Evolutionary conservation across 257 asterid species (phyloP), one percentile per base, ranked within the genome.

Genomic region (Coffea canephora): DNA sequence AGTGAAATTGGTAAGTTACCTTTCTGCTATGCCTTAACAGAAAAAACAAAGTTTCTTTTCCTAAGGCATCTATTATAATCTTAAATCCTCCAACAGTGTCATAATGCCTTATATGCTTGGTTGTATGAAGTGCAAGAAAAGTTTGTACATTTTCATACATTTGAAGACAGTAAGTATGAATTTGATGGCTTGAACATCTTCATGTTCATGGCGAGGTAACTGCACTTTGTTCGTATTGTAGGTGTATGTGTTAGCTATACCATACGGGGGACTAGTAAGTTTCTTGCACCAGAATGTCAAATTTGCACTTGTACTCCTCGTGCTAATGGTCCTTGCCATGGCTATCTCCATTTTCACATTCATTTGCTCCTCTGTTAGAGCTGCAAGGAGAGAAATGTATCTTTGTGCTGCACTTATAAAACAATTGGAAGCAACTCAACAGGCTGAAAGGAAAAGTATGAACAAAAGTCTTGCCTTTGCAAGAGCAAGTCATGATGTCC

Each of bases 401-500:
- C 83, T 94, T 31, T 74, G 94, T 49, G 71, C 83, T 18, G 88
- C 88, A 7, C 75, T 94, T 59, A 86, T 88, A 79, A 92, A 79
- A 49, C 97, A 90, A 76, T 90, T 88, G 97, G 96, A 94, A 81
- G 91, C 93, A 31, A 91, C 96, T 18, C 92, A 77, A 70, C 92
- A 94, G 76, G 92, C 96, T 1, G 97, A 92, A 65, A 83, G 91
- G 73, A 94, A 90, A 77, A 88, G 93, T 16, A 85, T 87, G 94
- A 91, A 87, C 76, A 91, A 88, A 80, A 92, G 86, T 71, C 87
- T 85, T 36, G 97, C 96, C 41, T 91, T 90, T 65, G 94, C 92
- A 2, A 88, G 86, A 5, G 97, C 97, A n/a, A 91, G 92, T 87
- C 98, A 94, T 25, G 97, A 94, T 77, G 84, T 94, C 4, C 95